Base-by-base conservation (phyloP, 345 rosid species). In the Boechera retrofracta region DNA sequence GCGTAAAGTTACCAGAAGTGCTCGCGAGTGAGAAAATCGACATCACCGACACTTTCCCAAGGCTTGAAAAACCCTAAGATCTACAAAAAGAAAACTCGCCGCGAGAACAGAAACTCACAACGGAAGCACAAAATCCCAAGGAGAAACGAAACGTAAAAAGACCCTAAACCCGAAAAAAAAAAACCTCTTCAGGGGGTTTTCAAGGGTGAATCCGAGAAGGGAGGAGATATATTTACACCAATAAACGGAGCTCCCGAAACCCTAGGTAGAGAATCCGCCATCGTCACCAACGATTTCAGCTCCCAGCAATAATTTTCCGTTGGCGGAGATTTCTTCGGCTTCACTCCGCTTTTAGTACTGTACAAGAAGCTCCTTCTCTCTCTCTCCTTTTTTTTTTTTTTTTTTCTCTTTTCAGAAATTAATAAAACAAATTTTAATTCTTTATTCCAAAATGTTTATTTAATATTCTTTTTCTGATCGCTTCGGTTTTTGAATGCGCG, bases 321-420 rank as follows among this genome's bases (percentile, higher is more conserved):
- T 71, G 85, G 83, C 83, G 74, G 89, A 71, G 86, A 83, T 73
- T 55, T 79, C 83, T 84, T 82, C 80, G 79, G 81, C 64, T 84
- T 82, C 82, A 83, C 85, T 83, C 85, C 24, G 84, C 53, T 73
- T 70, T 64, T 75, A 72, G 83, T 78, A 64, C 82, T 56, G 71
- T 56, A 58, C 75, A 70, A 70, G 76, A 10, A 10, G 13, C 76
- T 63, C 78, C 16, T 48, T 31, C 18, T 69, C 44, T 44, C 38
- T 64, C 61, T 71, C 21, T 21, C 36, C n/a, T n/a, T n/a, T 35
- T 31, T 36, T 9, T 36, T 28, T 4, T 33, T 0, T 15, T 1
- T 24, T 51, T 52, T 63, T 45, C 18, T 26, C 8, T 35, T 69
- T 64, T 16, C n/a, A 28, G 56, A 54, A 65, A 64, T 55, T 64